These are phyloP conservation scores for Myxozyma kluyveri DNA, from an alignment of 805 yeast species.

Conservation along the genomic window DNA sequence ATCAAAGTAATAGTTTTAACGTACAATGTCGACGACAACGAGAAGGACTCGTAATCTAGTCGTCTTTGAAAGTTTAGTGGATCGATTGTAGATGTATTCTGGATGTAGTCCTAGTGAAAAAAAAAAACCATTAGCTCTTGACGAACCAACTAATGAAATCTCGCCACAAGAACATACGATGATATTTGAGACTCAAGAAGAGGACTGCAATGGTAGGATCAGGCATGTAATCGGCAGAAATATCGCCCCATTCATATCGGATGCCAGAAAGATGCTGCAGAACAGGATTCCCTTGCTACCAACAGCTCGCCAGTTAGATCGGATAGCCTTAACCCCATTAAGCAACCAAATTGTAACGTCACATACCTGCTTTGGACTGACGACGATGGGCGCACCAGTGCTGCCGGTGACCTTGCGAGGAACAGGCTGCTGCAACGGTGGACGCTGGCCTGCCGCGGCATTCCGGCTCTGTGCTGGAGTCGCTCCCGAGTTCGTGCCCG, in stretches of 20 bases:
- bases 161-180: constrained; percentile 22
- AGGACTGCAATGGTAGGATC: constrained; percentile 39
- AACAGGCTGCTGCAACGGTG: constrained; percentile 20
- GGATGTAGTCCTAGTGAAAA: constrained; percentile 38
- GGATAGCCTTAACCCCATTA: no score
- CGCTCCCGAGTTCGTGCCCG: neutral
- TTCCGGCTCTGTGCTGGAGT: neutral
- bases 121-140: neutral
- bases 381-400: constrained; percentile 6
- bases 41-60: constrained; percentile 38
- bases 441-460: neutral
- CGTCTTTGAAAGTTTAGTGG: constrained; percentile 37
- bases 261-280: constrained; percentile 30
- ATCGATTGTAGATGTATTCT: constrained; percentile 43
- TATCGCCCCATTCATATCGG: constrained; percentile 36
- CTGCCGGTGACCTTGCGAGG: constrained; percentile 15
- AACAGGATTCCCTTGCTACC: constrained; percentile 33
- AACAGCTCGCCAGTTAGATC: constrained; percentile 28
- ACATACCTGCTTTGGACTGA: neutral
- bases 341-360: no score
- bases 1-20: neutral
- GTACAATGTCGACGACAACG: constrained; percentile 39
- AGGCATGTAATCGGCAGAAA: constrained; percentile 41
- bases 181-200: constrained; percentile 37
- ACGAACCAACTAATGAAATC: no score